Percentiles rank a stretch among this genome's conserved stretches.
These are phyloP conservation scores for Botryosphaeria dothidea DNA, from an alignment of 2,329 filamentous ascomycete genomes.

Conservation along the genomic window DNA sequence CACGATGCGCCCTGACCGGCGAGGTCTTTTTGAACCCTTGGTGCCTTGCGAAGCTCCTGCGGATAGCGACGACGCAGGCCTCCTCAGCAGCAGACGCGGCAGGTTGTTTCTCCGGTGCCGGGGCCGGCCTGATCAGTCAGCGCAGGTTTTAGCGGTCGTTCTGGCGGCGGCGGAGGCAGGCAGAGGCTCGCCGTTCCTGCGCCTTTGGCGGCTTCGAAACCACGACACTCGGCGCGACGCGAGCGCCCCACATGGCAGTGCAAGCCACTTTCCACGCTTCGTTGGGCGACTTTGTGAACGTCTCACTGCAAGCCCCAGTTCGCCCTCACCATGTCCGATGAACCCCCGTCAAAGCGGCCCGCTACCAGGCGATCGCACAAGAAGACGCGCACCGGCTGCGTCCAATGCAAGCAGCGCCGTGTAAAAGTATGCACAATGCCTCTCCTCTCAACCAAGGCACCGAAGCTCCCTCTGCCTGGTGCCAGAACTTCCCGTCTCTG, in stretches of 20 bases:
- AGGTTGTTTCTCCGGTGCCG: neutral
- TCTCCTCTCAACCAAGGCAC: neutral
- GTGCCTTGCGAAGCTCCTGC: too few relatives aligned
- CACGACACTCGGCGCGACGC: neutral
- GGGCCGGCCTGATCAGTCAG: neutral
- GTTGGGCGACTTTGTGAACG: neutral
- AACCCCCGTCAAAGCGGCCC: neutral
- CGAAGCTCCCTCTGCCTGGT: neutral
- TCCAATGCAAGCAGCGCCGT: constrained; percentile 18
- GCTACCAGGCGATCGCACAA: constrained; percentile 17
- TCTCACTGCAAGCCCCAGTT: constrained; percentile 1
- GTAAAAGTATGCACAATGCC: constrained; percentile 12
- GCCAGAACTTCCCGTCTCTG: neutral
- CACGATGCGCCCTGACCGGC: too few relatives aligned
- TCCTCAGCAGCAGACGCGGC: neutral
- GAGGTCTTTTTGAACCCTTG: too few relatives aligned
- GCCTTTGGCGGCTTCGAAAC: neutral
- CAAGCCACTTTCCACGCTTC: neutral
- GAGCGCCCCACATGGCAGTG: constrained; percentile 11
- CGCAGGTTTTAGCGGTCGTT: too few relatives aligned
- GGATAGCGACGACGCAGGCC: neutral
- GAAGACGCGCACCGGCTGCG: constrained; percentile 19
- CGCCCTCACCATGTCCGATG: constrained; percentile 10
- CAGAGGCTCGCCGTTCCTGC: too few relatives aligned
- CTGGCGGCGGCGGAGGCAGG: too few relatives aligned